Base-by-base conservation (phyloP, 2,329 filamentous ascomycete genomes). In the Colletotrichum chlorophyti region DNA sequence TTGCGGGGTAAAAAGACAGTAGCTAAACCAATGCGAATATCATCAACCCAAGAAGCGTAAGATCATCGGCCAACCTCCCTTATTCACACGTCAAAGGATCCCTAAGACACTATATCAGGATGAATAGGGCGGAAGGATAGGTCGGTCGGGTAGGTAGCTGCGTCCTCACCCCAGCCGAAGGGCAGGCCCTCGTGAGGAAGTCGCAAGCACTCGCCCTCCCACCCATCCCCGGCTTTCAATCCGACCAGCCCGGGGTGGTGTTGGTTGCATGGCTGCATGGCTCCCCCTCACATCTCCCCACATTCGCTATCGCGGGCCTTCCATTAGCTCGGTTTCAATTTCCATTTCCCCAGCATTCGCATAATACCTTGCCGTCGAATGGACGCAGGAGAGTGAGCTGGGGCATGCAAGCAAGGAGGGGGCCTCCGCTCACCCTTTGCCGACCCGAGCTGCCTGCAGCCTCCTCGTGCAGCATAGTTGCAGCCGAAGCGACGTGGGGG, bases 281-380 rank as follows among this genome's bases (percentile, higher is more conserved):
- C n/a, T 15, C 26, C 17, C 29, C 52, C 17, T 17, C 37, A 12
- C 38, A 17, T 24, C 53, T 53, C 55, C 45, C 51, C 55, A 55
- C 50, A 55, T 37, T 46, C 21, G 35, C 55, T 49, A 59, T 59
- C 55, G 55, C 29, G 26, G 51, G 29, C 37, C 37, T 59, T 55
- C 51, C 43, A 55, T 59, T 59, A 59, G 55, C 38, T 59, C 55
- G 55, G 55, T 55, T 54, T 40, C 43, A 42, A 59, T 55, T 59
- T 55, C 43, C n/a, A 59, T 59, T 59, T 59, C 55, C 55, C 55
- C 51, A 59, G 43, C 55, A 55, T 59, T 59, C 43, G 43, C 55
- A 59, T 59, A 59, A 59, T 55, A 46, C 24, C 24, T 31, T 31
- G 12, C 52, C 31, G 17, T 49, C 55, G 51, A 59, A 59, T 59